Evolutionary conservation across 495 filamentous ascomycete genomes (phyloP).

Genomic region (Talaromyces nanjingensis): DNA sequence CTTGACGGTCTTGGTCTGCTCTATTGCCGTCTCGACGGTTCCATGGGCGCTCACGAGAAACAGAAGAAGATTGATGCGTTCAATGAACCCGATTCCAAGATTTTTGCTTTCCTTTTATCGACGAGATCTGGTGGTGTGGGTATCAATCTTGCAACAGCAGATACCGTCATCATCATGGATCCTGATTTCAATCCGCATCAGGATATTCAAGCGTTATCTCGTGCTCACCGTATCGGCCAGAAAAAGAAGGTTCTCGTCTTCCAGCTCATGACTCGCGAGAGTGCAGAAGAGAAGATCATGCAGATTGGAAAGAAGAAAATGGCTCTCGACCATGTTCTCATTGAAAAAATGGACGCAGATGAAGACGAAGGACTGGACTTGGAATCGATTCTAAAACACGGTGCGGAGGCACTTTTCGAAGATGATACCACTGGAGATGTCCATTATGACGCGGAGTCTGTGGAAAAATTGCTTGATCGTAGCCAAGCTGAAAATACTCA

Average conservation of each 20-base stretch:
- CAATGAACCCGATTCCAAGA: conserved; percentile 73
- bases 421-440: conserved; percentile 62
- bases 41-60: conserved; percentile 69
- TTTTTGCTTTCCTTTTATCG: conserved; percentile 87
- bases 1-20: conserved; percentile 59
- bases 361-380: conserved; percentile 69
- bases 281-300: conserved; percentile 91
- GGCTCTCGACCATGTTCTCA: conserved; percentile 85
- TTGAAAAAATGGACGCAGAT: conserved; percentile 78
- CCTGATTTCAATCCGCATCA: conserved; percentile 98
- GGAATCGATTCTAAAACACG: conserved; percentile 83
- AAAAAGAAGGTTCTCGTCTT: conserved; percentile 93
- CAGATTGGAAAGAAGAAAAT: conserved; percentile 95
- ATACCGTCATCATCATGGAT: conserved; percentile 97
- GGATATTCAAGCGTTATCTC: conserved; percentile 90
- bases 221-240: conserved; percentile 93
- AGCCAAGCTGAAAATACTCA: conserved; percentile 69
- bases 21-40: conserved; percentile 83
- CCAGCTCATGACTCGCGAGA: conserved; percentile 82
- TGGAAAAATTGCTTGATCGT: conserved; percentile 85
- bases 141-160: conserved; percentile 94
- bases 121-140: conserved; percentile 94
- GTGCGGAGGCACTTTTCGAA: conserved; percentile 77
- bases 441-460: conserved; percentile 67
- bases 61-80: conserved; percentile 90